Evolutionary conservation across 2,329 filamentous ascomycete species (phyloP).

Genomic region (Xylariaceae sp.): DNA sequence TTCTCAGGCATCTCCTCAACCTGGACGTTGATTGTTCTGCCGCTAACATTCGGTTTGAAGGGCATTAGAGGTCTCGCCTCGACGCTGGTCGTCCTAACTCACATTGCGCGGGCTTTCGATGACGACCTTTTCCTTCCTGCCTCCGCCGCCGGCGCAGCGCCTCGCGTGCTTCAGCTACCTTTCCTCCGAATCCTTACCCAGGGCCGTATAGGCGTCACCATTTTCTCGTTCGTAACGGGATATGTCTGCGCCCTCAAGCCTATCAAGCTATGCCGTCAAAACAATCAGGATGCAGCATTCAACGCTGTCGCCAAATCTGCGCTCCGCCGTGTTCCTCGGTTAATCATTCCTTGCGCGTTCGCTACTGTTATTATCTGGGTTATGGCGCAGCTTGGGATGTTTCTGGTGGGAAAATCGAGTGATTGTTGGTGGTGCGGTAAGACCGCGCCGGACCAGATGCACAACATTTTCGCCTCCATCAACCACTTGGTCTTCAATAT

Average conservation of each 20-base stretch:
- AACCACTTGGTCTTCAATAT: slow-evolving; percentile 41
- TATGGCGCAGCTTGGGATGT: slow-evolving; percentile 50
- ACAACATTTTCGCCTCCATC: slow-evolving; percentile 38
- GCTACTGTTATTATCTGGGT: slow-evolving; percentile 52
- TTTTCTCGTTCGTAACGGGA: slow-evolving; percentile 60
- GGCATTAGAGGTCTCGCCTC: slow-evolving; percentile 52
- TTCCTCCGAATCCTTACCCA: slow-evolving; percentile 54
- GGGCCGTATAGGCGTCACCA: slow-evolving; percentile 59
- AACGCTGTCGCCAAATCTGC: slow-evolving; percentile 50
- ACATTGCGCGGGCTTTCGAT: slow-evolving; percentile 48
- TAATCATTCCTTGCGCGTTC: slow-evolving; percentile 52
- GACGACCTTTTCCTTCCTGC: slow-evolving; percentile 44
- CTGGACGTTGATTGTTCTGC: neutral
- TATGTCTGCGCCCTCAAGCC: slow-evolving; percentile 60
- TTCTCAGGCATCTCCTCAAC: neutral
- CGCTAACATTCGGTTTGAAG: slow-evolving; percentile 30
- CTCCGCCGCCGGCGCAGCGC: slow-evolving; percentile 38
- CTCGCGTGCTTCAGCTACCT: slow-evolving; percentile 51
- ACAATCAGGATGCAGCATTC: slow-evolving; percentile 49
- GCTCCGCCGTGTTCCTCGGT: slow-evolving; percentile 51
- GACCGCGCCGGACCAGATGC: slow-evolving; percentile 40
- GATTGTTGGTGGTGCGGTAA: slow-evolving; percentile 55
- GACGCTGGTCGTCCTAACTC: slow-evolving; percentile 49
- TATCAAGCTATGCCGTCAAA: slow-evolving; percentile 48
- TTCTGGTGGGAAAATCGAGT: slow-evolving; percentile 48